phyloP scores from a whole-genome alignment of 2,329 filamentous ascomycete species.

The Lasiodiplodia theobromae region DNA sequence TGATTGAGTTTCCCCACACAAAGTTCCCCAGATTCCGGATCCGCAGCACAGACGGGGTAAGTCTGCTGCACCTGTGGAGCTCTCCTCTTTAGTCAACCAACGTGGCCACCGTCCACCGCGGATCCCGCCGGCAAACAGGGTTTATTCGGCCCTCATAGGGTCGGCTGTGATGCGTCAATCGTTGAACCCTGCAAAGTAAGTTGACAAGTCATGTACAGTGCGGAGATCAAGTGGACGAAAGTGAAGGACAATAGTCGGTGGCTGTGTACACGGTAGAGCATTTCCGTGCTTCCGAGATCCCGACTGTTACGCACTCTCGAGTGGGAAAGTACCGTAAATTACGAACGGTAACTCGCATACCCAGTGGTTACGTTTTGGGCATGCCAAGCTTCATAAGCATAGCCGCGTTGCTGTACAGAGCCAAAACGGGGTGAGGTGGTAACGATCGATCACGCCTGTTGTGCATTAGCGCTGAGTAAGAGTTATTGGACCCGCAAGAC shows the following conservation, averaged over 20 bases:
- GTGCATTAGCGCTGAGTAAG: background rate
- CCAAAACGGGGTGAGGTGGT: background rate
- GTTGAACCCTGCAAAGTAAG: background rate
- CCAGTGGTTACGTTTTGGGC: too few relatives aligned
- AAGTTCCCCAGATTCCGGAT: constrained; percentile 16
- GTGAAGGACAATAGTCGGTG: too few relatives aligned
- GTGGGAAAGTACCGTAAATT: too few relatives aligned
- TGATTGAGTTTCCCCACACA: constrained; percentile 16
- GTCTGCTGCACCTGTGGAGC: background rate
- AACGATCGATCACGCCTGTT: background rate
- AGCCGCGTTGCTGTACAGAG: background rate
- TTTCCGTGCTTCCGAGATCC: background rate
- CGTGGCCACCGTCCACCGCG: background rate
- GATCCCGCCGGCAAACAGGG: background rate
- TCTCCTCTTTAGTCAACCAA: background rate
- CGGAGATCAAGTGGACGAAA: background rate
- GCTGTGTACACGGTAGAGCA: background rate
- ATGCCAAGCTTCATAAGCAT: background rate
- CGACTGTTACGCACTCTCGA: too few relatives aligned
- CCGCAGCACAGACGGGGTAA: constrained; percentile 17
- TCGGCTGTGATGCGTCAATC: background rate
- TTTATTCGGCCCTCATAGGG: background rate
- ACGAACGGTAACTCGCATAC: too few relatives aligned
- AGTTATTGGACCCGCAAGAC: too few relatives aligned
- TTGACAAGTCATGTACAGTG: background rate